Base-by-base conservation (phyloP, 2,329 filamentous ascomycete species). In the Trichoderma sp. region DNA sequence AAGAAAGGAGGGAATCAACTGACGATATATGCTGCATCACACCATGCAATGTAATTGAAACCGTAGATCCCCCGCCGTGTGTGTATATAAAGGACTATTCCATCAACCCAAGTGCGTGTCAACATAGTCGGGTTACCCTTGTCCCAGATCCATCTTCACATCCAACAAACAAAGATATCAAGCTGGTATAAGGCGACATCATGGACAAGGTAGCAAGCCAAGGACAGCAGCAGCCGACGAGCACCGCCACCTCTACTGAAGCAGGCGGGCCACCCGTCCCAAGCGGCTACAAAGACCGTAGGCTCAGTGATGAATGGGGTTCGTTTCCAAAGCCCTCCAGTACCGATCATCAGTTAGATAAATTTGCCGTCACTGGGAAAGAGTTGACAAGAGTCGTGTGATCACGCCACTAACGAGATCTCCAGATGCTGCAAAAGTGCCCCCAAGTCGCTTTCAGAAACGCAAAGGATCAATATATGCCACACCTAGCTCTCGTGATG, bases 381-480 rank as follows among this genome's bases (percentile, higher is more conserved):
- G 13, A 12, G 12, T 19, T 9, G 4, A 42, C 32, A 12, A 39
- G 5, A 37, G 15, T 15, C 25, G 27, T 5, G 45, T 12, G 9
- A 25, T 32, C 13, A 45, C 17, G 10, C 50, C 34, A 25, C 50
- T 64, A 25, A 64, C 50, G 27, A 25, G 5, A 42, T 32, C 27
- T n/a, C 17, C 60, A 87, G 88, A 91, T 77, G 89, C 89, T 4
- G 84, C 86, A 72, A 90, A 90, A 78, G 88, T 89, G 0, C 87
- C 87, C 2, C 89, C 89, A 10, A 88, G 85, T 70, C 86, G 87
- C 56, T 90, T 91, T 80, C 89, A 91, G 78, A 89, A 89, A 79
- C 86, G 87, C 74, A 87, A 89, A 78, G 89, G 89, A 66, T 90
- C 86, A 74, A 89, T 90, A 77, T 90, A 88, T 75, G 86, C 87